Evolutionary conservation across 257 asterid species (phyloP).

Genomic region (Lantana camara): DNA sequence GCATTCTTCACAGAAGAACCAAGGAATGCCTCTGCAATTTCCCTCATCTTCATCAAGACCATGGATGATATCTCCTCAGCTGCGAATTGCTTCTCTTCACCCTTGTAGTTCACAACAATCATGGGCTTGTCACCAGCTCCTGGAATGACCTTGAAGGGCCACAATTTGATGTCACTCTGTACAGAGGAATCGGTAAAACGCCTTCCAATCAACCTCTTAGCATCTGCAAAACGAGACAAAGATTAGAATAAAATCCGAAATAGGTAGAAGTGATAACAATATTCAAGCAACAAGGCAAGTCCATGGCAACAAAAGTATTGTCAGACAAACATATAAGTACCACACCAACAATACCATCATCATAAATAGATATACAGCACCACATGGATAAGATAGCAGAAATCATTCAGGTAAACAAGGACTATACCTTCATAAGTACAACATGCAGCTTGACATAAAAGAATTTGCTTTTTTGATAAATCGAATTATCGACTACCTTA

Average conservation of each 20-base stretch:
- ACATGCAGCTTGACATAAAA: too few species aligned
- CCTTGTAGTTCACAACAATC: constrained; percentile 74
- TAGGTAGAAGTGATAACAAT: too few species aligned
- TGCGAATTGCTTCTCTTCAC: constrained; percentile 78
- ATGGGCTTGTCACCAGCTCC: constrained; percentile 88
- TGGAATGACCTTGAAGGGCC: constrained; percentile 80
- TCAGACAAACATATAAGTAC: too few species aligned
- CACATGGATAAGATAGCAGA: too few species aligned
- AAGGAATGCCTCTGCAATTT: constrained; percentile 78
- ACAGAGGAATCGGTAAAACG: constrained; percentile 68
- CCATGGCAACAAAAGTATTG: too few species aligned
- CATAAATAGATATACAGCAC: too few species aligned
- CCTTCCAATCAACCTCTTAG: constrained; percentile 81
- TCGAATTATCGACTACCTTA: too few species aligned
- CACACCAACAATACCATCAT: too few species aligned
- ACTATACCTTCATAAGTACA: too few species aligned
- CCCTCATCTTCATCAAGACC: constrained; percentile 80
- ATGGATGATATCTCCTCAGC: constrained; percentile 93
- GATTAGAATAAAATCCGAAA: neutral
- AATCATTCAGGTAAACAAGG: too few species aligned
- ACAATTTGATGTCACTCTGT: constrained; percentile 66
- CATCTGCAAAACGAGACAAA: constrained; percentile 46
- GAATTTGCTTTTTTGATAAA: too few species aligned
- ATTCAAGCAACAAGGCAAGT: too few species aligned
- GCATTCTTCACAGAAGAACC: constrained; percentile 77